Evolutionary conservation across 2,329 filamentous ascomycete genomes (phyloP).

Genomic region (Xenoacremonium recifei): DNA sequence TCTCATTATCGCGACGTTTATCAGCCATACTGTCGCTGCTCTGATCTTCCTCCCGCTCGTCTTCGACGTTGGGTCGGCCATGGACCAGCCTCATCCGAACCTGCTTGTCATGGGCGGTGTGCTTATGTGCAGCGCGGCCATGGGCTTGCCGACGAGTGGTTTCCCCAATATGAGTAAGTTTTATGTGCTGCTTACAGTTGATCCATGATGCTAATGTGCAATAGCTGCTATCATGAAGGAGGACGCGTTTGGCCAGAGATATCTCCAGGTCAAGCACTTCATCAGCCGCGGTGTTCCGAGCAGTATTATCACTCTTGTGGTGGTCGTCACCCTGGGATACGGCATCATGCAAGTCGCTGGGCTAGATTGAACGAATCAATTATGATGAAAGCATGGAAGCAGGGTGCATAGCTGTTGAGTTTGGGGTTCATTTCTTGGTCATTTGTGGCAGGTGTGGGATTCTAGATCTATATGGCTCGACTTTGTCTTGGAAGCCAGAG

Average conservation of each 20-base stretch:
- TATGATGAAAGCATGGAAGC: neutral
- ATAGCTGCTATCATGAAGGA: slow-evolving; percentile 98
- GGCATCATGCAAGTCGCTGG: slow-evolving; percentile 79
- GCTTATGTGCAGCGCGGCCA: slow-evolving; percentile 93
- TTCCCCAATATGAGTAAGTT: slow-evolving; percentile 99
- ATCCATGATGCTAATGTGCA: slow-evolving; percentile 17
- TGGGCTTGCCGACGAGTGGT: slow-evolving; percentile 92
- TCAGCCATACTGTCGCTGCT: slow-evolving; percentile 94
- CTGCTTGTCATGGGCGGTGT: slow-evolving; percentile 92
- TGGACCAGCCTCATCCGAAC: slow-evolving; percentile 91
- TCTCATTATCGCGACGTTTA: slow-evolving; percentile 92
- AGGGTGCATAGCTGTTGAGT: neutral
- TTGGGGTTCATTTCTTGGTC: neutral
- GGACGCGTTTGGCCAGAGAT: slow-evolving; percentile 87
- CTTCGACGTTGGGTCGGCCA: slow-evolving; percentile 75
- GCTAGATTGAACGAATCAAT: slow-evolving; percentile 42
- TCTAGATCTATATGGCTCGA: neutral
- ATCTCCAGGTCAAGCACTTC: slow-evolving; percentile 90
- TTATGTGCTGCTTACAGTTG: neutral
- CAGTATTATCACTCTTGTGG: slow-evolving; percentile 75
- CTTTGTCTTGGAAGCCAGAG: neutral
- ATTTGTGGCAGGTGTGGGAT: no score
- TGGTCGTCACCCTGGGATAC: slow-evolving; percentile 88
- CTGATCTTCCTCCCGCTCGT: slow-evolving; percentile 93
- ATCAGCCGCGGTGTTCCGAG: slow-evolving; percentile 89